Base-by-base conservation (phyloP, 495 filamentous ascomycete species). In the Aspergillus funiculosus region DNA sequence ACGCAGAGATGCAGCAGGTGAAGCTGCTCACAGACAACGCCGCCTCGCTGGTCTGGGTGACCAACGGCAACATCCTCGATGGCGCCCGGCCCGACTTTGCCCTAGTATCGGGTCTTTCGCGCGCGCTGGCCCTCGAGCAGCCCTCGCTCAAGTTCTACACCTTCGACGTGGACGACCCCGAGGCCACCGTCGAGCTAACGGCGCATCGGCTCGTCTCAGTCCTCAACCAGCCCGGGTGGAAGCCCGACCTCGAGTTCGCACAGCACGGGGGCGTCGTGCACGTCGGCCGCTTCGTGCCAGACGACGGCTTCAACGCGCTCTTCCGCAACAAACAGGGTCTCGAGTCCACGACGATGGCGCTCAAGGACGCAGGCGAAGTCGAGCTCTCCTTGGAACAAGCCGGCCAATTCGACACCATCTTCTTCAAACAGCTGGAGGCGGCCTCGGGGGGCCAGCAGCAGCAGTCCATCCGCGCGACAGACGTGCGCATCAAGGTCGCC, bases 121-220 rank as follows among this genome's bases (percentile, higher is more conserved):
- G 68, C 5, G 54, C 66, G 4, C 22, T 69, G 1, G 62, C 60
- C 48, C 45, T 68, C 1, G 68, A 69, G 11, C 66, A 69, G 48
- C 65, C 64, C 1, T 52, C 66, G 2, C 48, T 71, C 1, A 50
- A 46, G 1, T 66, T 66, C 39, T 46, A 44, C 1, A 51, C 58
- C 15, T 37, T 61, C 18, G 58, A 60, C 29, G 10, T 70, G n/a
- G 62, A 66, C 29, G 4, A 15, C n/a, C 15, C 27, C 0, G 15
- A 14, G 17, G 2, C 3, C 8, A 17, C 35, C 5, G 24, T 17
- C 5, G 30, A 26, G 6, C 6, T 5, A 7, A 37, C 32, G 6
- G 6, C 32, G 18, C 4, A 36, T 14, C 42, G 32, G 13, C 14
- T 36, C 2, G 11, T 45, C 6, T 18, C 15, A 8, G 13, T 17